Evolutionary conservation across 2,329 filamentous ascomycete genomes (phyloP).

Genomic region (Fusarium circinatum): DNA sequence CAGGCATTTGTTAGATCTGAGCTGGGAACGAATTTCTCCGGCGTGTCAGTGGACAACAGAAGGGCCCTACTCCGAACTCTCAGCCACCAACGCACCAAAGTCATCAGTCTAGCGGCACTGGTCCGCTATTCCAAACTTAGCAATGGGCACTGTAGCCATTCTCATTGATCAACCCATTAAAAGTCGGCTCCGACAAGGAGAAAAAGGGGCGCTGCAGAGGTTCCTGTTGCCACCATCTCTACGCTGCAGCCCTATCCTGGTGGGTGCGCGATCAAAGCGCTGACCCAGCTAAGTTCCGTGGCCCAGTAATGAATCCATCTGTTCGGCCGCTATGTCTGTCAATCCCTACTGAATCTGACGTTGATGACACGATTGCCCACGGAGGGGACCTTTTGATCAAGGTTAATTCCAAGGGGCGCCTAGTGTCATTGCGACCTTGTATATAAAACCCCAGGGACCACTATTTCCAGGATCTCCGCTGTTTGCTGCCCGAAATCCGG

Average conservation of each 20-base stretch:
- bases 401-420: neutral
- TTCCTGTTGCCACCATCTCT: neutral
- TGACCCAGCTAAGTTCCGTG: neutral
- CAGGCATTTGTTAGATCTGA: neutral
- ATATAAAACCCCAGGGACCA: constrained; percentile 24
- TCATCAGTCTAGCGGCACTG: neutral
- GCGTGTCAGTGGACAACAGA: neutral
- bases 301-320: neutral
- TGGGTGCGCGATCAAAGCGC: constrained; percentile 15
- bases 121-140: neutral
- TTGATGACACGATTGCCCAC: constrained; percentile 18
- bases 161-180: neutral
- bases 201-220: constrained; percentile 5
- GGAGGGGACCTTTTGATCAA: neutral
- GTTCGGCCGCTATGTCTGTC: constrained; percentile 9
- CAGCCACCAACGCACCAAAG: neutral
- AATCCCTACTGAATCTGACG: constrained; percentile 27
- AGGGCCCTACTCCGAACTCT: neutral
- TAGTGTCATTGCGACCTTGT: neutral
- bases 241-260: neutral
- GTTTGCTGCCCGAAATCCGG: constrained; percentile 18
- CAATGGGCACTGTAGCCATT: neutral
- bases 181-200: neutral
- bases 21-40: neutral
- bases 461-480: constrained; percentile 1